Base-by-base conservation (phyloP, 1,284 basidiomycete species). In the Puccinia brachypodii region DNA sequence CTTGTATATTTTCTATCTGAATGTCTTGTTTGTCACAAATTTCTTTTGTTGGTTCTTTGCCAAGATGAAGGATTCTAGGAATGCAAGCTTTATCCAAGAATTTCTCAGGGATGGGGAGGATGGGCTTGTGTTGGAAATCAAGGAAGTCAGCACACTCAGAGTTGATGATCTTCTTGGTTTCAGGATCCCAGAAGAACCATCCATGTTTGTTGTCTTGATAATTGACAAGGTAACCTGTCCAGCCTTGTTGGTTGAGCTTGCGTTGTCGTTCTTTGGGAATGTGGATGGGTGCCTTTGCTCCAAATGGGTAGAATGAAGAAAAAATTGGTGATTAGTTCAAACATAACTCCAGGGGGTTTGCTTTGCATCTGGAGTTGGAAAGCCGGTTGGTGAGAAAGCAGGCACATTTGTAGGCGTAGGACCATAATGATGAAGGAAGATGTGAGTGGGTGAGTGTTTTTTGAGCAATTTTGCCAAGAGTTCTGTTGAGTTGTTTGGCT, bases 111-210 rank as follows among this genome's bases (percentile, higher is more conserved):
- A 22, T 40, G 22, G 38, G 22, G 9, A 73, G 13, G 3, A 50
- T 22, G 22, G 71, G 42, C 11, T 44, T 22, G 6, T 11, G 9
- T 28, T 73, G 22, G 28, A 22, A 53, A 28, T 73, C 47, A 16
- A 62, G 62, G 38, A 77, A 77, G 3, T 22, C 33, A 16, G 76
- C 62, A 19, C 25, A 31, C 11, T 53, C 60, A n/a, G 76, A 77
- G 11, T 44, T 25, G 1, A 50, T 13, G 19, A 50, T 3, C n/a
- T 44, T 28, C 28, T 77, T 64, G 19, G 60, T 66, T 7, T 4
- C 16, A 19, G 38, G 33, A 13, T 77, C 31, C 58, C 62, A 77
- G 25, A 77, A 77, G 2, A 77, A 7, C 60, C 58, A 77, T 2
- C 60, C 60, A 9, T 36, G 58, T 47, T n/a, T 14, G 33, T 60